Evolutionary conservation across 23 red algal genomes (phyloP).

Genomic region (Gracilaria caudata): DNA sequence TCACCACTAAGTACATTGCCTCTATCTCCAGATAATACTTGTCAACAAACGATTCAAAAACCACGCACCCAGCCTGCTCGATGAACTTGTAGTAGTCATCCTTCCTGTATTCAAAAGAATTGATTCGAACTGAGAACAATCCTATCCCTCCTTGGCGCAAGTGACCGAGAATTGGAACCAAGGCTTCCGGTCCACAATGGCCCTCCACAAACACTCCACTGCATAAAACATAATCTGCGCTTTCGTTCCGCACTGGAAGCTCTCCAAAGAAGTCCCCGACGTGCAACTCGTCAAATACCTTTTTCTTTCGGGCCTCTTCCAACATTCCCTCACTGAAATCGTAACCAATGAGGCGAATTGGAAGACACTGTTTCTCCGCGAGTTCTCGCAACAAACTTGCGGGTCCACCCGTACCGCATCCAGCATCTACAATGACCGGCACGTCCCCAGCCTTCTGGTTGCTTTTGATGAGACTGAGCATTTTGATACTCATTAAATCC

Average conservation of each 20-base stretch:
- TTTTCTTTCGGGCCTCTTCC: background rate
- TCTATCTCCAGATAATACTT: background rate
- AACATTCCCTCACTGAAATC: background rate
- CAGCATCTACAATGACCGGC: slow-evolving; percentile 8
- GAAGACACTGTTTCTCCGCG: background rate
- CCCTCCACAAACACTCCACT: background rate
- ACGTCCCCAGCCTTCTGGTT: background rate
- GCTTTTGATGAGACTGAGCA: slow-evolving; percentile 14
- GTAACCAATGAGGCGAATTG: slow-evolving; percentile 16
- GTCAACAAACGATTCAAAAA: background rate
- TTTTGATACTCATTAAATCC: background rate
- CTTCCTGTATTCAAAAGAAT: background rate
- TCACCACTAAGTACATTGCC: slow-evolving; percentile 8
- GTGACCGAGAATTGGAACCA: background rate
- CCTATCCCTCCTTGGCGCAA: background rate
- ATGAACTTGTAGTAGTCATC: slow-evolving; percentile 1
- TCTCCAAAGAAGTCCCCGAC: background rate
- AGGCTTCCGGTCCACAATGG: background rate
- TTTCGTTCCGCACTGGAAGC: background rate
- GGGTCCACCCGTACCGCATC: background rate
- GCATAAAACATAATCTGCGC: background rate
- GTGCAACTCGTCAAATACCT: background rate
- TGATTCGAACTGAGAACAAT: background rate
- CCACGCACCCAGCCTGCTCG: background rate
- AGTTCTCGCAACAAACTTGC: background rate